Base-by-base conservation (phyloP, 2,329 filamentous ascomycete species). In the Ambrosiella beaveri region DNA sequence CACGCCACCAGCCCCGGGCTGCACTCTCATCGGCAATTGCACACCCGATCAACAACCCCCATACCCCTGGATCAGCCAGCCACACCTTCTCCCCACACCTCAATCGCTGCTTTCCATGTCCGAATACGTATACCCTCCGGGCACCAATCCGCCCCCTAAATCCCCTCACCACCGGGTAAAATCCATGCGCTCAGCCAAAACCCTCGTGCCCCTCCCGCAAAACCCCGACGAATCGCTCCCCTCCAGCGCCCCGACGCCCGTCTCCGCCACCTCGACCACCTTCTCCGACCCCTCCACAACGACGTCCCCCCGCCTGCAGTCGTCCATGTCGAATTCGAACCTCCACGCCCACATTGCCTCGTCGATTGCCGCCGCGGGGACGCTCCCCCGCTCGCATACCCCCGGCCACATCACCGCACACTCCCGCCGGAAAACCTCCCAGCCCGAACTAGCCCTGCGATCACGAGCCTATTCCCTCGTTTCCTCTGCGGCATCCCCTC, bases 361-460 rank as follows among this genome's bases (percentile, higher is more conserved):
- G 67, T 72, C 62, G 66, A 71, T 59, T 49, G 68, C 72, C 19
- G 65, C 66, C 57, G 68, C 70, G 54, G 68, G 64, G n/a, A 63
- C 64, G 53, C 66, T 77, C 50, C 70, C 73, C 36, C 74, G 80
- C 63, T 81, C 75, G 65, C 80, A 83, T 66, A 83, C 80, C 1
- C 80, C 80, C 1, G 79, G 80, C 59, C 79, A 82, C 64, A 72
- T 82, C 45, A 70, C 80, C 11, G 75, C 76, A 63, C 81, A 77
- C 69, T 71, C 71, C 61, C 72, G 74, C 59, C 71, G 73, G 56
- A 78, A 75, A 62, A 67, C 74, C 36, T 74, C 77, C 35, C 77
- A 81, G 57, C 68, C 76, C 41, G 69, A 76, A 51, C 72, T 78
- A 59, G 75, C 78, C 35, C 74, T 79, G 62, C 75, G 78, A 57